Evolutionary conservation across 2,329 filamentous ascomycete genomes (phyloP).

Genomic region (Paraphoma sp.): DNA sequence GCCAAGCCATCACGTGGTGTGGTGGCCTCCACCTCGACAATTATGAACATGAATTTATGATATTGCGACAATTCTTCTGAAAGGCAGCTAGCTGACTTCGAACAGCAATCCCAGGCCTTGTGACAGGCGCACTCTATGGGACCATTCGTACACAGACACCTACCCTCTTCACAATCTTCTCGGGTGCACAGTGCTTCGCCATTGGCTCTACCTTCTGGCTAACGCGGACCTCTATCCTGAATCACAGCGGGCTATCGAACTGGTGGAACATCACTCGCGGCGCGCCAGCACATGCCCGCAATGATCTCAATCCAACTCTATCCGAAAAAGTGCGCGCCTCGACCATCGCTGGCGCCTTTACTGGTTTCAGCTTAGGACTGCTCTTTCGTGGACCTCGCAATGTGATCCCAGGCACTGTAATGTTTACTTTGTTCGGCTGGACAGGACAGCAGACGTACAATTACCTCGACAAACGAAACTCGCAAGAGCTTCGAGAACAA

Average conservation of each 20-base stretch:
- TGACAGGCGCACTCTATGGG: constrained; percentile 53
- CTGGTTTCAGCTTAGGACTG: constrained; percentile 62
- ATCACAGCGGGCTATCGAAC: constrained; percentile 36
- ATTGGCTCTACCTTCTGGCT: constrained; percentile 80
- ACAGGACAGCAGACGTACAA: constrained; percentile 65
- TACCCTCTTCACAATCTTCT: constrained; percentile 72
- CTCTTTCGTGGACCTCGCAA: constrained; percentile 55
- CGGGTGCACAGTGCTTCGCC: constrained; percentile 81
- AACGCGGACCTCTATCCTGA: constrained; percentile 54
- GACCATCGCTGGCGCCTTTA: constrained; percentile 72
- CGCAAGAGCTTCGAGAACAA: constrained; percentile 43
- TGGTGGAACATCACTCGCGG: constrained; percentile 40
- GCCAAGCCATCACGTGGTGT: too few species aligned
- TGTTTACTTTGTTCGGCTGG: constrained; percentile 65
- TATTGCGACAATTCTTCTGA: too few species aligned
- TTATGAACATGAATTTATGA: too few species aligned
- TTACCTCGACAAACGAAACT: constrained; percentile 55
- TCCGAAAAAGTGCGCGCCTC: constrained; percentile 71
- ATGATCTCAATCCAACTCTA: constrained; percentile 57
- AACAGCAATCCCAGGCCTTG: constrained; percentile 70
- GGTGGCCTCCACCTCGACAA: too few species aligned
- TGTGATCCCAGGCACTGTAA: constrained; percentile 62
- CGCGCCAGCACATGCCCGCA: constrained; percentile 22
- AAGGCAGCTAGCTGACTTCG: background rate
- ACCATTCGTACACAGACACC: constrained; percentile 70